Evolutionary conservation across 2,329 filamentous ascomycete genomes (phyloP).

Genomic region (Fusarium napiforme): DNA sequence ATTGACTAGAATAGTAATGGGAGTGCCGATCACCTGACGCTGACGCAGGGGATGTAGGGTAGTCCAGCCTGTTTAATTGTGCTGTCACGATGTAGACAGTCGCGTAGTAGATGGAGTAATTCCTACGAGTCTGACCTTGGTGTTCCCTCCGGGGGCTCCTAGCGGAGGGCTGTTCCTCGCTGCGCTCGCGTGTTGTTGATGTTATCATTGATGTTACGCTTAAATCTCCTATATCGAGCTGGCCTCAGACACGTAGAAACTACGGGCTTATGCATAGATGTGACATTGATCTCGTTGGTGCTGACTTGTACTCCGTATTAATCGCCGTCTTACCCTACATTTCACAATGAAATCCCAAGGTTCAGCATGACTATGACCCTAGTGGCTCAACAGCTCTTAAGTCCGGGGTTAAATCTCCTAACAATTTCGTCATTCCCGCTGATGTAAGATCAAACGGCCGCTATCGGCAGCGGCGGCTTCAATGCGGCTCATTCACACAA

Average conservation of each 20-base stretch:
- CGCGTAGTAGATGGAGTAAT: no score
- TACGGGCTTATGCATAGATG: no score
- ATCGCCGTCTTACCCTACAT: not conserved
- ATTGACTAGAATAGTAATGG: not conserved
- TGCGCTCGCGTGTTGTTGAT: not conserved
- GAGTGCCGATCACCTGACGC: not conserved
- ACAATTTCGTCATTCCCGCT: not conserved
- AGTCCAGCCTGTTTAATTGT: not conserved
- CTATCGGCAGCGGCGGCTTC: not conserved
- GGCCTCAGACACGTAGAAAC: not conserved
- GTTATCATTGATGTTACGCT: not conserved
- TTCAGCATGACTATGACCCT: not conserved
- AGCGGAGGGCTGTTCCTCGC: not conserved
- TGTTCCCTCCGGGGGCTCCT: not conserved
- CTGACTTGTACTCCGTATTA: not conserved
- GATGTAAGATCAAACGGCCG: not conserved
- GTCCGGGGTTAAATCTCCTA: no score
- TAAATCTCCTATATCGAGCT: not conserved
- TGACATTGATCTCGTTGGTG: no score
- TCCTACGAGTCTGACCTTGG: not conserved
- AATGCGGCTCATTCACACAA: not conserved
- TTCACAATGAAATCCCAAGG: fast-evolving
- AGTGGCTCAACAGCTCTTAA: no score
- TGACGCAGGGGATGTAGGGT: conserved; percentile 11
- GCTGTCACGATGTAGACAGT: not conserved